phyloP scores from a whole-genome alignment of 2,329 filamentous ascomycete species.

The Chalaropsis ovoidea region DNA sequence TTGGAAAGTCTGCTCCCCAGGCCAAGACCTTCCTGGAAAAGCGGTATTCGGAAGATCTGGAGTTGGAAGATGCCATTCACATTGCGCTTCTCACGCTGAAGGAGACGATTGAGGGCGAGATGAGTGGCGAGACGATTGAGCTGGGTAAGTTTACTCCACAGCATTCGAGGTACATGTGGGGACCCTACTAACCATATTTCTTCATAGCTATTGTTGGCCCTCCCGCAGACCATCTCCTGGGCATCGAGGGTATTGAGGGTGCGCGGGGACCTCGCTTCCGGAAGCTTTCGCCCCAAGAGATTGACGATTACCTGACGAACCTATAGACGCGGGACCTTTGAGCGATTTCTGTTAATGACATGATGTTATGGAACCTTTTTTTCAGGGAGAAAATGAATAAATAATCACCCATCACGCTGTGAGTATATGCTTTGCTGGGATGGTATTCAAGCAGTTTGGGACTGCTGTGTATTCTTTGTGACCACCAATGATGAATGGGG shows the following conservation, averaged over 20 bases:
- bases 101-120: slow-evolving; percentile 98
- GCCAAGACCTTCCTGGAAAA: slow-evolving; percentile 99
- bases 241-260: slow-evolving; percentile 79
- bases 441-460: neutral
- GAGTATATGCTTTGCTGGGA: neutral
- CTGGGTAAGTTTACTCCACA: slow-evolving; percentile 56
- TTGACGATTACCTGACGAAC: slow-evolving; percentile 98
- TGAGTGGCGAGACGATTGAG: slow-evolving; percentile 97
- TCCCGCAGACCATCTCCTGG: slow-evolving; percentile 84
- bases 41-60: slow-evolving; percentile 91
- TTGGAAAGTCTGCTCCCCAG: slow-evolving; percentile 95
- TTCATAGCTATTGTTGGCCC: slow-evolving; percentile 78
- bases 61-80: slow-evolving; percentile 96
- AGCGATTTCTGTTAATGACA: slow-evolving; percentile 24
- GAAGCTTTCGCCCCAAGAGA: slow-evolving; percentile 93
- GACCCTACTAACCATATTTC: slow-evolving; percentile 28
- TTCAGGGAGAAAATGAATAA: slow-evolving; percentile 23
- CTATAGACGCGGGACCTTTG: slow-evolving; percentile 48
- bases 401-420: slow-evolving; percentile 19
- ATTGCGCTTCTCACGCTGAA: slow-evolving; percentile 95
- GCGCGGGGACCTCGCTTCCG: slow-evolving; percentile 79
- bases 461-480: slow-evolving; percentile 4
- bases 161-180: neutral
- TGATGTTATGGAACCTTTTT: slow-evolving; percentile 25
- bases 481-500: slow-evolving; percentile 43